Conservation (phyloP, 2,329 filamentous ascomycete genomes). For the Neofusicoccum ribis region DNA sequence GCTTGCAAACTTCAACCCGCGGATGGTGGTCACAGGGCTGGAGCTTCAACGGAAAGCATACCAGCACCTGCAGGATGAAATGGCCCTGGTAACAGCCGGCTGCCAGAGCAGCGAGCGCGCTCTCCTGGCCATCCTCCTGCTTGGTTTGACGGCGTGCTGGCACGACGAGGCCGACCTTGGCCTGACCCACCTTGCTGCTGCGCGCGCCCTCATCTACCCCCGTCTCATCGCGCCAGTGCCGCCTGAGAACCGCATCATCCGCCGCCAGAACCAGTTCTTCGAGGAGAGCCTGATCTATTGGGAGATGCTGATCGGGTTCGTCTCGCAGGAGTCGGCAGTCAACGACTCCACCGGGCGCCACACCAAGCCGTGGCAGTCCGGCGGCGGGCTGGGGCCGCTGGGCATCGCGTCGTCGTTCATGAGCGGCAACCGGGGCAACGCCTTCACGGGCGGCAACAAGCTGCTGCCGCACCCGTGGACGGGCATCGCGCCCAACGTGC, state of each 20-base stretch:
- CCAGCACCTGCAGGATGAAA: slow-evolving; percentile 52
- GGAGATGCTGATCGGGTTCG: slow-evolving; percentile 60
- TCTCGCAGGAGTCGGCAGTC: slow-evolving; percentile 41
- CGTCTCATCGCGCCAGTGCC: slow-evolving; percentile 40
- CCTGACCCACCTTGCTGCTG: slow-evolving; percentile 53
- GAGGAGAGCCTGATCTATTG: slow-evolving; percentile 59
- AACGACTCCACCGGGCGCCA: slow-evolving; percentile 5
- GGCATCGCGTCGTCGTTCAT: slow-evolving; percentile 16
- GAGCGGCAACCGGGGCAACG: slow-evolving; percentile 6
- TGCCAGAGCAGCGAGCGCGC: slow-evolving; percentile 50
- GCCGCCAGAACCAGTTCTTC: slow-evolving; percentile 51
- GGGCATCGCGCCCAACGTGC: slow-evolving; percentile 46
- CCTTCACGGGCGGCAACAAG: slow-evolving; percentile 37
- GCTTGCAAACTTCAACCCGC: slow-evolving; percentile 58
- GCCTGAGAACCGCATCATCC: slow-evolving; percentile 33
- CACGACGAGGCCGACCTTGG: slow-evolving; percentile 59
- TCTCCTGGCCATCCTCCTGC: slow-evolving; percentile 58
- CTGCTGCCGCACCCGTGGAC: slow-evolving; percentile 52
- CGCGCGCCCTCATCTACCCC: slow-evolving; percentile 44
- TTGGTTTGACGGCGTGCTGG: slow-evolving; percentile 62
- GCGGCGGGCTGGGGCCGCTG: slow-evolving; percentile 4
- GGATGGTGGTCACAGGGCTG: slow-evolving; percentile 51
- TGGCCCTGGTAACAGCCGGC: slow-evolving; percentile 45
- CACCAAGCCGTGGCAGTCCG: slow-evolving; percentile 9
- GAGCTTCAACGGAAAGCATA: slow-evolving; percentile 56